Evolutionary conservation across 1,284 basidiomycete species (phyloP).

Genomic region (Crepidotus sp.): DNA sequence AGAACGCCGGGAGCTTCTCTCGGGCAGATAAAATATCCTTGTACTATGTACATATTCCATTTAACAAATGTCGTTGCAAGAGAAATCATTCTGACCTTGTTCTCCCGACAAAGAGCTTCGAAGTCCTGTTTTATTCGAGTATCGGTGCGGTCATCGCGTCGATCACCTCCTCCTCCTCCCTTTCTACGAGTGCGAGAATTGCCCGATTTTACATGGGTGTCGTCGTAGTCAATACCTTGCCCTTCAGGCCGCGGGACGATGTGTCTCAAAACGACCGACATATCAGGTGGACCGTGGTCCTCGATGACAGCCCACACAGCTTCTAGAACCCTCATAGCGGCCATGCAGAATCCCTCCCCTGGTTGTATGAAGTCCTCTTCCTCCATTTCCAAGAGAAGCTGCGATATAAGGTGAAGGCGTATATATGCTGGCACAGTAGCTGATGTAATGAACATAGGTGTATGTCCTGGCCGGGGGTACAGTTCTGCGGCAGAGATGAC

Average conservation of each 20-base stretch:
- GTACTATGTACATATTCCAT: slow-evolving; percentile 33
- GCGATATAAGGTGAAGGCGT: slow-evolving; percentile 73
- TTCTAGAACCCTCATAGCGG: slow-evolving; percentile 70
- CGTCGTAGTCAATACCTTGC: slow-evolving; percentile 11
- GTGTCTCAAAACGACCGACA: slow-evolving; percentile 54
- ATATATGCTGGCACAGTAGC: slow-evolving; percentile 71
- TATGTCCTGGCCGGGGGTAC: slow-evolving; percentile 46
- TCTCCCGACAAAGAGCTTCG: slow-evolving; percentile 34
- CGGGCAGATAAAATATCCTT: slow-evolving; percentile 48
- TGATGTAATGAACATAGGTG: slow-evolving; percentile 77
- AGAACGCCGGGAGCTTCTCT: slow-evolving; percentile 69
- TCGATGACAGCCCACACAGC: slow-evolving; percentile 59
- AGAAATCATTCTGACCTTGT: slow-evolving; percentile 26
- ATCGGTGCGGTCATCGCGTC: slow-evolving; percentile 38
- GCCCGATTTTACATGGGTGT: background rate
- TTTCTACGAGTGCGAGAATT: slow-evolving; percentile 13
- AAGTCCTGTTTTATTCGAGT: slow-evolving; percentile 51
- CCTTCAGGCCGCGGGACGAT: slow-evolving; percentile 38
- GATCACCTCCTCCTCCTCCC: slow-evolving; percentile 12
- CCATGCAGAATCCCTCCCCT: slow-evolving; percentile 69
- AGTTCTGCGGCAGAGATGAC: slow-evolving; percentile 44
- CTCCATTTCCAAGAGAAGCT: slow-evolving; percentile 47
- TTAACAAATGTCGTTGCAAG: slow-evolving; percentile 1
- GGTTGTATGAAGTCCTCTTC: slow-evolving; percentile 49
- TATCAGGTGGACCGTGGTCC: slow-evolving; percentile 63